A percentile compares a stretch with the other conserved stretches of the same genome.
phyloP scores from a whole-genome alignment of 2,329 filamentous ascomycete species.

The Samsoniella hepiali region DNA sequence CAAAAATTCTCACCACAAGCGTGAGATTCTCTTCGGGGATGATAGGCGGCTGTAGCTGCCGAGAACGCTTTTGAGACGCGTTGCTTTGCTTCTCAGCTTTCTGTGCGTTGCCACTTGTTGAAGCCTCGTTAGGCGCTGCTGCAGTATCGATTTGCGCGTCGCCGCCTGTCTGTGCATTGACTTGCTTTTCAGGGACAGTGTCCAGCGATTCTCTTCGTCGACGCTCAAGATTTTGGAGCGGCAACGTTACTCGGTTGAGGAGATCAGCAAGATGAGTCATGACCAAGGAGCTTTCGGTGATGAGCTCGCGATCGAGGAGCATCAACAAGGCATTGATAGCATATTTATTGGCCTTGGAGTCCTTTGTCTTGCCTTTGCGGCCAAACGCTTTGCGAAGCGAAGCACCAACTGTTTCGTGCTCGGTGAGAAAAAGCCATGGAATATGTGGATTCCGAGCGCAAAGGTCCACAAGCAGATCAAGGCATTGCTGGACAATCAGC shows the following conservation, averaged over 20 bases:
- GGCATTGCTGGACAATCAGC: slow-evolving; percentile 92
- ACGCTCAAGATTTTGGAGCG: slow-evolving; percentile 76
- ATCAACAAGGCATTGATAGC: slow-evolving; percentile 88
- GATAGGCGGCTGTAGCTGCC: slow-evolving; percentile 71
- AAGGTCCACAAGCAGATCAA: slow-evolving; percentile 79
- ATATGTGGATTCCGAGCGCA: slow-evolving; percentile 83
- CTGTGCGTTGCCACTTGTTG: slow-evolving; percentile 28
- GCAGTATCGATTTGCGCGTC: slow-evolving; percentile 22
- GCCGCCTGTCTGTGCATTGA: slow-evolving; percentile 33
- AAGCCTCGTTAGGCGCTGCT: slow-evolving; percentile 26
- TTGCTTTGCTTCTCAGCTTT: slow-evolving; percentile 28
- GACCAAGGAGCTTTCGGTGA: slow-evolving; percentile 94
- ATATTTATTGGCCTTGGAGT: slow-evolving; percentile 78
- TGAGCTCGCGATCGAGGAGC: slow-evolving; percentile 86
- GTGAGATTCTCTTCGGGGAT: slow-evolving; percentile 87
- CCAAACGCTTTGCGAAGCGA: slow-evolving; percentile 73
- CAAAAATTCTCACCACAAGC: slow-evolving; percentile 93
- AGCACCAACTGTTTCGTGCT: slow-evolving; percentile 75
- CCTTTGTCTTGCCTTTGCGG: slow-evolving; percentile 85
- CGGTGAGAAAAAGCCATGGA: slow-evolving; percentile 86
- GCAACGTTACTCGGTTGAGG: slow-evolving; percentile 82
- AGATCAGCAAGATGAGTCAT: slow-evolving; percentile 92
- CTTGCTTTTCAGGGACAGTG: slow-evolving; percentile 5
- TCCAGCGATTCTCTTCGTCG: slow-evolving; percentile 73
- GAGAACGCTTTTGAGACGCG: slow-evolving; percentile 48